These are phyloP conservation scores for Lecanicillium sp. DNA, from an alignment of 2,329 filamentous ascomycete species.

Conservation along the genomic window DNA sequence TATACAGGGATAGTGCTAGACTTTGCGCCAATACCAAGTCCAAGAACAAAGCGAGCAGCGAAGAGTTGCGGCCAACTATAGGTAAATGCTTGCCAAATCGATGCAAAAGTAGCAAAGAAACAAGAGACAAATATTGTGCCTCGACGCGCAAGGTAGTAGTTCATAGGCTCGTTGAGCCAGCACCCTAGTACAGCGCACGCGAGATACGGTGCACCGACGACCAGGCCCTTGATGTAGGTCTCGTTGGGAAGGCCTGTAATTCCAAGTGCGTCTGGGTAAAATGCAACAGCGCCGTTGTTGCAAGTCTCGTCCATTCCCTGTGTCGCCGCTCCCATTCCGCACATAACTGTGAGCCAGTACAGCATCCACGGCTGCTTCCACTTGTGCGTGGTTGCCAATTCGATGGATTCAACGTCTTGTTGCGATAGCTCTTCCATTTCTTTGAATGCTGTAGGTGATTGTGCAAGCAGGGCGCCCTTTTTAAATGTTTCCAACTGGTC, in stretches of 20 bases:
- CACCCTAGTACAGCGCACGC: neutral
- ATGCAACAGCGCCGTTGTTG: neutral
- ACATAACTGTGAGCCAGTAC: neutral
- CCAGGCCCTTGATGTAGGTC: neutral
- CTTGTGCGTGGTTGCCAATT: neutral
- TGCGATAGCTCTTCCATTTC: neutral
- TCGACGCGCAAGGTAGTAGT: neutral
- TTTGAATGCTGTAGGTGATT: neutral
- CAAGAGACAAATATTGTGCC: constrained; percentile 10
- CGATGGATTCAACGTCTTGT: neutral
- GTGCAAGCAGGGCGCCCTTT: constrained; percentile 8
- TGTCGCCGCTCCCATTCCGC: neutral
- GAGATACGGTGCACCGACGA: neutral
- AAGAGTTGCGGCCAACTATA: constrained; percentile 15
- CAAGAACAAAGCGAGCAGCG: constrained; percentile 25
- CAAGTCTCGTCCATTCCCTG: constrained; percentile 1
- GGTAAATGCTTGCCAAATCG: constrained; percentile 18
- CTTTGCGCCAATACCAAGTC: constrained; percentile 29
- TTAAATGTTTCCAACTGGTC: neutral
- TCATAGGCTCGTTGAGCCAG: neutral
- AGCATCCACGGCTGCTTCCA: neutral
- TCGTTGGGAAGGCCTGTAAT: neutral
- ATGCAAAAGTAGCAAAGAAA: constrained; percentile 31
- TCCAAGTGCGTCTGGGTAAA: neutral
- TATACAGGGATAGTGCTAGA: constrained; percentile 28